Evolutionary conservation across 305 asterid genomes (phyloP), one percentile per base, ranked within the genome.

Genomic region (Fraxinus albicans): DNA sequence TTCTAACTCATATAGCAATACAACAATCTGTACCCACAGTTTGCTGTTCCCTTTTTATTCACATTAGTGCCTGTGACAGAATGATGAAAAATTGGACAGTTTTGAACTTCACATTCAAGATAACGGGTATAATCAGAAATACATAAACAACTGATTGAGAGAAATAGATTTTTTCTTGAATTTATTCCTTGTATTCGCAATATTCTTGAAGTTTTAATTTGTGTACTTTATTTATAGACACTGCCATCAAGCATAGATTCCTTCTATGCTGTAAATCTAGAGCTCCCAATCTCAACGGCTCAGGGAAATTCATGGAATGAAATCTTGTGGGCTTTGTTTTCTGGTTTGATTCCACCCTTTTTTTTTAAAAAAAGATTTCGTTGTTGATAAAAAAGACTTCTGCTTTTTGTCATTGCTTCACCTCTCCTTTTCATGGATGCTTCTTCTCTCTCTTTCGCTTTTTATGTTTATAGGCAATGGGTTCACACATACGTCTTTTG

Each of bases 101-200:
- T 63, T 70, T 86, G 88, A 91, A 87, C 89, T 86, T 90, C 93
- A 86, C 89, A 83, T 83, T 86, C 86, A 90, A 89, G 97, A 86
- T 90, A 94, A 89, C 88, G 96, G 97, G 96, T 86, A 91, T 93
- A 95, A 87, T 90, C 95, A 90, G 82, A 88, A 89, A 89, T 83
- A 81, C 94, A 94, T 91, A 88, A 91, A 92, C 91, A 91, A 90
- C 89, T 91, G 95, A 93, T 91, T 88, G 91, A 82, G 78, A 81
- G 70, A 81, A 63, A 87, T 38, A 38, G 90, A 90, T 89, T 88
- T 89, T 50, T 83, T 21, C 58, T 83, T 81, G 80, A 88, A 89
- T 82, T 89, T 88, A 88, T 92, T 90, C 93, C 87, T 88, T 85
- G 92, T 92, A 91, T 91, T 89, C 90, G 92, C 79, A 88, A 90